phyloP scores from a whole-genome alignment of 495 filamentous ascomycete genomes.

The Aspergillus wentii region DNA sequence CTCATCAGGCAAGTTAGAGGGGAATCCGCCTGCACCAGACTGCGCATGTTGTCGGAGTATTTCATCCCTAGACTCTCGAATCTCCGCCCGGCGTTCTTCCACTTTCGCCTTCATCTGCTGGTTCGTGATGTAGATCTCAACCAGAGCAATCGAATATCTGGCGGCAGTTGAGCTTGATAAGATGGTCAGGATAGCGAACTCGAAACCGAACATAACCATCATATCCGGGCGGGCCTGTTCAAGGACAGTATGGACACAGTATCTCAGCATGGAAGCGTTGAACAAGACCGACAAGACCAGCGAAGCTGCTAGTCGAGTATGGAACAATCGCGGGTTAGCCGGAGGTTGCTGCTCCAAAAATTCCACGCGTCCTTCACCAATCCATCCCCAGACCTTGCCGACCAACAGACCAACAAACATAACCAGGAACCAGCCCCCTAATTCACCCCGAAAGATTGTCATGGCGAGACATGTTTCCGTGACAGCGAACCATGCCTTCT shows the following conservation, averaged over 20 bases:
- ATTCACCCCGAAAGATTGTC: slow-evolving; percentile 96
- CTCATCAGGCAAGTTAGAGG: slow-evolving; percentile 51
- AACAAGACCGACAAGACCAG: slow-evolving; percentile 72
- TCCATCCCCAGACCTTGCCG: slow-evolving; percentile 97
- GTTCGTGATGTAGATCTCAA: slow-evolving; percentile 68
- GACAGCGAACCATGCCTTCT: slow-evolving; percentile 95
- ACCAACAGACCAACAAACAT: slow-evolving; percentile 94
- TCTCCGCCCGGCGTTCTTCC: slow-evolving; percentile 61
- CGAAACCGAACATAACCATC: slow-evolving; percentile 99
- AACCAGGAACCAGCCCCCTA: slow-evolving; percentile 87
- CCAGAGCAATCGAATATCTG: slow-evolving; percentile 74
- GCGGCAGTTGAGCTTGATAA: slow-evolving; percentile 72
- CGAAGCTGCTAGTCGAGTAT: slow-evolving; percentile 73
- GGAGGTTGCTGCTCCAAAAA: slow-evolving; percentile 93
- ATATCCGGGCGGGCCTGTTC: slow-evolving; percentile 85
- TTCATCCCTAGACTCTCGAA: slow-evolving; percentile 56
- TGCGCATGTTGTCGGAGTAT: slow-evolving; percentile 38
- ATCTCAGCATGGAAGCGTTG: slow-evolving; percentile 70
- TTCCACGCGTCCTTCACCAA: slow-evolving; percentile 91
- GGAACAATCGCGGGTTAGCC: slow-evolving; percentile 84
- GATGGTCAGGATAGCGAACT: slow-evolving; percentile 83
- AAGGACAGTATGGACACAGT: slow-evolving; percentile 77
- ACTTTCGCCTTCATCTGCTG: slow-evolving; percentile 62
- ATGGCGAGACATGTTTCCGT: slow-evolving; percentile 96
- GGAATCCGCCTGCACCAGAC: slow-evolving; percentile 23